Base-by-base conservation (phyloP, 805 yeast genomes). In the Schwanniomyces occidentalis region DNA sequence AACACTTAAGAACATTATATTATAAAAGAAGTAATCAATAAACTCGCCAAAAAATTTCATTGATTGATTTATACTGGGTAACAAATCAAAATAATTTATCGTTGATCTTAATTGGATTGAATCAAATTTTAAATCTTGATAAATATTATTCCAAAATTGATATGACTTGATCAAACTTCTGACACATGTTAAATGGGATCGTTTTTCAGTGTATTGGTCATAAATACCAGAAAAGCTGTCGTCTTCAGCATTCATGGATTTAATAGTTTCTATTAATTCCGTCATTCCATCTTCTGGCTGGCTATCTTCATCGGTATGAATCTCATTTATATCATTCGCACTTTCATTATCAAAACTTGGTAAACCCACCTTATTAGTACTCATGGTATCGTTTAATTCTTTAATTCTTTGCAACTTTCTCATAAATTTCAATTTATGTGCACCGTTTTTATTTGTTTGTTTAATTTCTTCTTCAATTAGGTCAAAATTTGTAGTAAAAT, bases 141-240 rank as follows among this genome's bases (percentile, higher is more conserved):
- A 57, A n/a, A 58, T 51, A 30, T 49, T 38, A 40, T 56, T 53
- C 63, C 63, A 58, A 30, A 57, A 55, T 30, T 44, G 53, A 12
- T 44, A 43, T 2, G 53, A 45, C 19, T 41, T 40, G 22, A 52
- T 32, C 10, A 40, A 24, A 4, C 30, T 38, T 37, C 42, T 34
- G 4, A 51, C 25, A 12, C 34, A 24, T 4, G 32, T n/a, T n/a
- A n/a, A n/a, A n/a, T n/a, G n/a, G n/a, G n/a, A n/a, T n/a, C n/a
- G n/a, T n/a, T n/a, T n/a, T n/a, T n/a, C n/a, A n/a, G n/a, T n/a
- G n/a, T n/a, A n/a, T n/a, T n/a, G n/a, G n/a, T n/a, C n/a, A n/a
- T n/a, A n/a, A n/a, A n/a, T n/a, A n/a, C n/a, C n/a, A n/a, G n/a
- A n/a, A n/a, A n/a, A n/a, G n/a, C n/a, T n/a, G n/a, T n/a, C n/a